Evolutionary conservation across 106 monocot genomes (phyloP).

Genomic region (Dioscorea zingiberensis): DNA sequence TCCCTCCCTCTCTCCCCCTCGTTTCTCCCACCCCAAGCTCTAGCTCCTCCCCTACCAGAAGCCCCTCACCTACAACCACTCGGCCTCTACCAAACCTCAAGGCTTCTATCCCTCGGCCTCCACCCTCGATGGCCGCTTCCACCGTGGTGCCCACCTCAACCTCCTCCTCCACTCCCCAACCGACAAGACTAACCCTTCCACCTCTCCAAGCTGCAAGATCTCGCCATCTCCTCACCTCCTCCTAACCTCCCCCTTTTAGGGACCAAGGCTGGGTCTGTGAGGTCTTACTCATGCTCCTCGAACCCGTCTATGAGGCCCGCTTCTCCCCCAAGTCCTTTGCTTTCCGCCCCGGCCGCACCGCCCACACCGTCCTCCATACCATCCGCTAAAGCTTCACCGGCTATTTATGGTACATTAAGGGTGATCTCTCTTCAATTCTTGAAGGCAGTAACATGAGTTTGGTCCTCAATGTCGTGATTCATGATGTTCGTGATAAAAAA

Average conservation of each 20-base stretch:
- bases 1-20: constrained; percentile 32
- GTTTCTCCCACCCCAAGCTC: constrained; percentile 56
- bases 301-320: constrained; percentile 70
- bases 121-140: constrained; percentile 80
- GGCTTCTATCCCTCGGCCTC: constrained; percentile 28
- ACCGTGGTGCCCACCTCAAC: constrained; percentile 72
- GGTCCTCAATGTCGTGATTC: constrained; percentile 51
- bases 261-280: constrained; percentile 84
- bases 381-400: constrained; percentile 81
- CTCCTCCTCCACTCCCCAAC: constrained; percentile 73
- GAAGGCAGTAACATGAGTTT: constrained; percentile 55
- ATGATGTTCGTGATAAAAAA: constrained; percentile 83
- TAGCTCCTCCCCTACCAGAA: constrained; percentile 98
- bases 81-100: constrained; percentile 75
- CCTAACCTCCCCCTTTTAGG: constrained; percentile 77
- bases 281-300: constrained; percentile 73
- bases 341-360: constrained; percentile 68
- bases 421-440: constrained; percentile 65
- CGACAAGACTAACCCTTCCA: constrained; percentile 46
- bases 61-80: constrained; percentile 81
- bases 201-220: constrained; percentile 93
- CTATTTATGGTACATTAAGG: constrained; percentile 90
- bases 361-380: constrained; percentile 69
- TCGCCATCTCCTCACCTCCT: constrained; percentile 52
- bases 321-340: no score